phyloP scores from a whole-genome alignment of 257 asterid genomes.

The Solanum appendiculatum region DNA sequence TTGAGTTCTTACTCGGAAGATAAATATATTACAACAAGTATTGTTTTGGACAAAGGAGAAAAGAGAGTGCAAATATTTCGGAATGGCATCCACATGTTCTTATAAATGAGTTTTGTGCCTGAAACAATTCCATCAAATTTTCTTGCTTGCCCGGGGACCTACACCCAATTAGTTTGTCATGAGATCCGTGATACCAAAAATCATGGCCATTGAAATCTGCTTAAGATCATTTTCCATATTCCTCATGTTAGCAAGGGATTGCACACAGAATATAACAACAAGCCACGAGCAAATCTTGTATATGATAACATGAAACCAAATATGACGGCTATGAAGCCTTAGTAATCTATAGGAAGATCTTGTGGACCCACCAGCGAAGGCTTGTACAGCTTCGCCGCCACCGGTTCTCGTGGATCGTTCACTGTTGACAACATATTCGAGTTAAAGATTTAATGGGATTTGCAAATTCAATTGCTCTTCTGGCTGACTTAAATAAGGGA shows the following conservation, averaged over 20 bases:
- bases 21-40: too few relatives aligned
- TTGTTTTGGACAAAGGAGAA: too few relatives aligned
- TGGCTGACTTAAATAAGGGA: too few relatives aligned
- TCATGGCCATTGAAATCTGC: too few relatives aligned
- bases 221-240: too few relatives aligned
- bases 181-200: not conserved
- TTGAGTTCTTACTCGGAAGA: too few relatives aligned
- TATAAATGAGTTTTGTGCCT: not conserved
- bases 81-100: not conserved
- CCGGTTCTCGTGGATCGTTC: not conserved
- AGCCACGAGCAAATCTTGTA: too few relatives aligned
- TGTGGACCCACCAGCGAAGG: slow-evolving; percentile 24
- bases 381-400: not conserved
- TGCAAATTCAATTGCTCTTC: too few relatives aligned
- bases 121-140: not conserved
- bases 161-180: not conserved
- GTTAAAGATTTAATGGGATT: too few relatives aligned
- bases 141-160: not conserved
- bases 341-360: slow-evolving; percentile 69
- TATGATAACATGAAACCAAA: slow-evolving; percentile 76
- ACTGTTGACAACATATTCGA: too few relatives aligned
- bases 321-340: slow-evolving; percentile 70
- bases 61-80: not conserved
- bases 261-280: too few relatives aligned
- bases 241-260: too few relatives aligned